Evolutionary conservation across 202 grass and related monocot species (phyloP), one percentile per base, ranked within the genome.

Genomic region (Zoysia matrella): DNA sequence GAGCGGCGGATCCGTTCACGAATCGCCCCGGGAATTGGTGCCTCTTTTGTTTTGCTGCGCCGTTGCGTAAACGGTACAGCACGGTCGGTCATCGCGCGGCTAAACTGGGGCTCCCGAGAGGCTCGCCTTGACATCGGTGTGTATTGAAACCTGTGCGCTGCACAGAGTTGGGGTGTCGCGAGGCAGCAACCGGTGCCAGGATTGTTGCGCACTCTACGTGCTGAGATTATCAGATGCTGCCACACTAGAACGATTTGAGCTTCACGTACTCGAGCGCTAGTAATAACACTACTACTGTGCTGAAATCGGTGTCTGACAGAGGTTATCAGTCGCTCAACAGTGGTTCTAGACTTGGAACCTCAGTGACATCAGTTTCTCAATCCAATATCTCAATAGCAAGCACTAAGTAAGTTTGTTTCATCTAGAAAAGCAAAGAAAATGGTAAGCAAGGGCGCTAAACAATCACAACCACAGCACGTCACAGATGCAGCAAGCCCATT

Each of bases 1-100:
- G 69, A 43, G 22, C 40, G 60, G 45, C 52, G 1, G 63, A 7
- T 47, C 52, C 65, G 39, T 10, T 36, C 9, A 1, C 2, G 22
- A 4, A 52, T 42, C 2, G 66, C 53, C 49, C 40, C 18, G 72
- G 48, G 52, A 77, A 71, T 44, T 15, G 63, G 6, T 63, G 73
- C 48, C 9, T 7, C 15, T 7, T 36, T 71, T 64, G 47, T 36
- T 36, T 36, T 36, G 30, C 30, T 84, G 56, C 80, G 43, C 12
- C 52, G 62, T 88, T 52, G 80, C 61, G 86, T 74, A 46, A 74
- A 60, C 12, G 80, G 16, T 16, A 22, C 15, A 45, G 85, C 51
- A 66, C 60, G 57, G 47, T 36, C 30, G 30, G 0, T 36, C 30
- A 36, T 36, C 30, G 30, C 30, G 30, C 30, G 30, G 30, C 30